Evolutionary conservation across 1,284 basidiomycete genomes (phyloP).

Genomic region (Stygiomarasmius scandens): DNA sequence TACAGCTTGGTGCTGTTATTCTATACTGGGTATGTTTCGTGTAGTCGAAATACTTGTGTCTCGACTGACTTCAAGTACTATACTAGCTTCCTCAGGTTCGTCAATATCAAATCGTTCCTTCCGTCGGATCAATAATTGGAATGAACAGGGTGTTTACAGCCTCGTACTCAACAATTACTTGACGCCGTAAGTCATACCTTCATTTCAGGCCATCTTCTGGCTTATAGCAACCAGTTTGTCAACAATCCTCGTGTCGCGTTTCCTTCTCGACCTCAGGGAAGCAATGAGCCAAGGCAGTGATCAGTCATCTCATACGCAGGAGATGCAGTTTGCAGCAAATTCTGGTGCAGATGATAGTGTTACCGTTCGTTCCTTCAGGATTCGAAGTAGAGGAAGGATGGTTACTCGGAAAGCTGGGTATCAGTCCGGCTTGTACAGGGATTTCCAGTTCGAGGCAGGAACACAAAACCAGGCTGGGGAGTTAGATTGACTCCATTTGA

Average conservation of each 20-base stretch:
- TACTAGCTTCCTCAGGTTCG: neutral
- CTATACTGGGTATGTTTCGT: constrained; percentile 2
- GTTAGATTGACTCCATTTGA: too few relatives aligned
- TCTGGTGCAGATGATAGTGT: too few relatives aligned
- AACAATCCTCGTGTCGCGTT: neutral
- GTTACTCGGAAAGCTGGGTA: too few relatives aligned
- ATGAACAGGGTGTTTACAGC: neutral
- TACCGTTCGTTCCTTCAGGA: too few relatives aligned
- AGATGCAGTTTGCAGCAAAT: constrained; percentile 1
- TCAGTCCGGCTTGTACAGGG: too few relatives aligned
- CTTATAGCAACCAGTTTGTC: neutral
- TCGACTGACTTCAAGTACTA: neutral
- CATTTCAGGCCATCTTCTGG: neutral
- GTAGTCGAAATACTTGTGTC: too few relatives aligned
- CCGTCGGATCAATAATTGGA: too few relatives aligned
- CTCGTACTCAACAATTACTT: constrained; percentile 4
- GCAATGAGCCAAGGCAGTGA: neutral
- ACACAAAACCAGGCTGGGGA: too few relatives aligned
- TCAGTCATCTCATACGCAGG: neutral
- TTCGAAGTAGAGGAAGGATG: too few relatives aligned
- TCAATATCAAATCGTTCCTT: neutral
- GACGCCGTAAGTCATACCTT: constrained; percentile 1
- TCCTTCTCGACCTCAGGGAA: constrained; percentile 1
- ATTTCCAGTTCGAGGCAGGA: too few relatives aligned
- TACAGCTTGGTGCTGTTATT: constrained; percentile 4